A percentile compares a stretch with the other conserved stretches of the same genome.
Evolutionary conservation across 225 moss, liverwort and hornwort species (phyloP).

Genomic region (Pleurozium schreberi): DNA sequence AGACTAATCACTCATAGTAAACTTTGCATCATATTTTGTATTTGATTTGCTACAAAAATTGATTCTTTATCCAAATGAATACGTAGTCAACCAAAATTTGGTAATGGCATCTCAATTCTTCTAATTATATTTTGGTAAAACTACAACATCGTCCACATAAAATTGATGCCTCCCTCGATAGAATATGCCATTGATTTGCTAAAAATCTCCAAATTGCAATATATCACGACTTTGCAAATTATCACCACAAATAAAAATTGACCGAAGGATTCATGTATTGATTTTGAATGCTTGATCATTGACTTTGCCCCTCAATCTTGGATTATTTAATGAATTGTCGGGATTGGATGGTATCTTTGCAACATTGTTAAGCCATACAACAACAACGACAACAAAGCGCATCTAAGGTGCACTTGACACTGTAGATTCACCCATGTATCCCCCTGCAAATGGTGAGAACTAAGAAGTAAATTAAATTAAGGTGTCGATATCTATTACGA

Average conservation of each 20-base stretch:
- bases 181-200: background rate
- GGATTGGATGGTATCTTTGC: background rate
- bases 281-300: background rate
- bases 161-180: background rate
- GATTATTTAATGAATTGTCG: background rate
- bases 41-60: background rate
- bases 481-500: background rate
- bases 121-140: background rate
- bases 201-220: background rate
- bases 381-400: background rate
- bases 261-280: background rate
- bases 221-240: no score
- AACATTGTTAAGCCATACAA: background rate
- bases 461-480: no score
- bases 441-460: background rate
- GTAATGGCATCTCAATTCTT: background rate
- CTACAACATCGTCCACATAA: rapidly evolving
- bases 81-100: background rate
- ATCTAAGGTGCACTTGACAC: background rate
- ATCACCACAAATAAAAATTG: no score
- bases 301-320: background rate
- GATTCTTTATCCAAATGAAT: background rate
- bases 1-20: background rate
- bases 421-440: background rate
- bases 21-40: background rate